A percentile compares a stretch with the other conserved stretches of the same genome.
phyloP scores from a whole-genome alignment of 1,284 basidiomycete genomes.

The Leccinum discolor region DNA sequence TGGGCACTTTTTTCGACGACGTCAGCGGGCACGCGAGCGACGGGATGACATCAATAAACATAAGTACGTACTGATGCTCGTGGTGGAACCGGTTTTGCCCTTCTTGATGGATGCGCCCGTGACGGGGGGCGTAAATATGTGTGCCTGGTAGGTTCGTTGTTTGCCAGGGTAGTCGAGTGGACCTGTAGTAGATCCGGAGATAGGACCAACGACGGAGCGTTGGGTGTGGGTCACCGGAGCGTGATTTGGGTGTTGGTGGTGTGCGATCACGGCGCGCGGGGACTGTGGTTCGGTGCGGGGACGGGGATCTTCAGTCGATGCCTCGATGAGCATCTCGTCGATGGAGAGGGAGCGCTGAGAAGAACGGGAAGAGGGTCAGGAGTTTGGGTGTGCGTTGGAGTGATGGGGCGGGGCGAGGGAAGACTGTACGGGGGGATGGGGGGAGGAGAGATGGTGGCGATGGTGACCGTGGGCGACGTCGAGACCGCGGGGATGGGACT shows the following conservation, averaged over 20 bases:
- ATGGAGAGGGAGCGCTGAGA: constrained; percentile 41
- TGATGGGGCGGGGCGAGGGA: constrained; percentile 14
- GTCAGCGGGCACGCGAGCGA: constrained; percentile 17
- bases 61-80: constrained; percentile 22
- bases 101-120: constrained; percentile 70
- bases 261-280: constrained; percentile 32
- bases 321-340: constrained; percentile 66
- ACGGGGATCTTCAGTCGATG: constrained; percentile 40
- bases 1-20: constrained; percentile 15
- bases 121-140: constrained; percentile 68
- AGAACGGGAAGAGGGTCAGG: constrained; percentile 35
- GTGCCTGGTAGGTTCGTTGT: constrained; percentile 56
- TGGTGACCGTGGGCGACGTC: constrained; percentile 23
- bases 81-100: constrained; percentile 39
- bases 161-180: constrained; percentile 35
- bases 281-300: constrained; percentile 32
- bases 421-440: constrained; percentile 19
- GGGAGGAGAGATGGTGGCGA: constrained; percentile 22
- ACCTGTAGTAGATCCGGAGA: constrained; percentile 22
- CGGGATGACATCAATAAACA: neutral
- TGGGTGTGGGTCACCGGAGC: constrained; percentile 16
- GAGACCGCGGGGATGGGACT: constrained; percentile 18
- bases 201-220: constrained; percentile 19
- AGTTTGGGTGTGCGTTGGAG: constrained; percentile 16
- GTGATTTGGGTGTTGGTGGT: constrained; percentile 31